Evolutionary conservation across 1,284 basidiomycete genomes (phyloP).

Genomic region (Apiotrichum porosum): DNA sequence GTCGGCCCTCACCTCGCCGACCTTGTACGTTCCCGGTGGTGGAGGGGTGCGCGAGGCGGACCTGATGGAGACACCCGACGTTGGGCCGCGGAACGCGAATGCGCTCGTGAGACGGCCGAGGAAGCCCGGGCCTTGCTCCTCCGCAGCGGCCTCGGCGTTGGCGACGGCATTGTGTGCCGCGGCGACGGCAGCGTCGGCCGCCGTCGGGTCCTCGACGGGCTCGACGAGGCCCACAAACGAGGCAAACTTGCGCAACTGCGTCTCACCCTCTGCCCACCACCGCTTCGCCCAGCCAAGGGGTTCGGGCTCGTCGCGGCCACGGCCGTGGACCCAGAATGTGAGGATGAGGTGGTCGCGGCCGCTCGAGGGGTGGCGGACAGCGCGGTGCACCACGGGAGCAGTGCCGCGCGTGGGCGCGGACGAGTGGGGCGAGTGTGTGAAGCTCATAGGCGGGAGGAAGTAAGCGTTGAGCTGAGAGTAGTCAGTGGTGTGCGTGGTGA

Average conservation of each 20-base stretch:
- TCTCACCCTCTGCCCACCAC: conserved; percentile 4
- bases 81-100: conserved; percentile 3
- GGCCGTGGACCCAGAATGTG: conserved; percentile 47
- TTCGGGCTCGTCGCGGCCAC: conserved; percentile 42
- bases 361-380: conserved; percentile 37
- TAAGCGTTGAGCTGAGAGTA: conserved; percentile 36
- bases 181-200: too few relatives aligned
- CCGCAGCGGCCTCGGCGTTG: not conserved
- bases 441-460: conserved; percentile 46
- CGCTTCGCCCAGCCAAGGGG: conserved; percentile 17
- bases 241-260: conserved; percentile 2
- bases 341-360: conserved; percentile 46
- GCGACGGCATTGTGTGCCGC: not conserved
- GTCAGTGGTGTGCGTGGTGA: not conserved
- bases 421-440: conserved; percentile 45
- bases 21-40: conserved; percentile 46
- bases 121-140: conserved; percentile 6
- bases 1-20: conserved; percentile 46
- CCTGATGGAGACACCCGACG: not conserved
- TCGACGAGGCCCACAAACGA: conserved; percentile 6
- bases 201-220: conserved; percentile 3
- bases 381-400: conserved; percentile 35
- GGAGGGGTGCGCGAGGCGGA: conserved; percentile 21
- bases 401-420: conserved; percentile 42
- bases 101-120: conserved; percentile 1